Base-by-base conservation (phyloP, 306 rosid species). In the Prunus mira region DNA sequence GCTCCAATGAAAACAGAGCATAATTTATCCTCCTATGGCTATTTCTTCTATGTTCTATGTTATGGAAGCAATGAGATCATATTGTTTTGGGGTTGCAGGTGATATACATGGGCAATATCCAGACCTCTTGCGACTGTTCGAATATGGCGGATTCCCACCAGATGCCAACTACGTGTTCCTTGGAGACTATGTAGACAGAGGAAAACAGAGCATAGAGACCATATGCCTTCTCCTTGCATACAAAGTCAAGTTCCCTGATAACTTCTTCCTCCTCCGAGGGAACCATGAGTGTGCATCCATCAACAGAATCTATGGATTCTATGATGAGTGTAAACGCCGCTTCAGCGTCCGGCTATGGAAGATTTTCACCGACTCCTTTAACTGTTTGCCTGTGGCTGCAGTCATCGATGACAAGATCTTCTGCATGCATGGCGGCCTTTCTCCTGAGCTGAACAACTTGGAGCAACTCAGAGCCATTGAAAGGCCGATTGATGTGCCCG, bases 61-160 rank as follows among this genome's bases (percentile, higher is more conserved):
- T 32, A 11, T 66, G 52, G 32, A 71, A 34, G 65, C 50, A 71
- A 60, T 14, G 65, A 54, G 43, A 43, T 30, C 32, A 12, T 27
- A n/a, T 30, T 32, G 3, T 12, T 54, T 72, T 1, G 3, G 25
- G 11, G 12, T 8, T 61, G 62, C 80, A 89, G 98, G 98, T 2
- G 98, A 94, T 83, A 89, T 91, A 69, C 98, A 94, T n/a, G 98
- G 98, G 0, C 98, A 94, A 79, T 94, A 82, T 65, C 95, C 90
- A 4, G 98, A 93, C 63, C 94, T 93, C 13, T 71, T 93, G 75
- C 87, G 98, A 3, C 25, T 91, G 24, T 93, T 93, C 18, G 93
- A 93, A 70, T 84, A 82, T 9, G 98, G 97, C 0, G 98, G 98
- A 1, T 93, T 88, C 73, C 98, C 98, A 1, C 98, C 98, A 0